A percentile compares a stretch with the other conserved stretches of the same genome.
phyloP scores from a whole-genome alignment of 2,329 filamentous ascomycete genomes.

The Monosporascus sp. region DNA sequence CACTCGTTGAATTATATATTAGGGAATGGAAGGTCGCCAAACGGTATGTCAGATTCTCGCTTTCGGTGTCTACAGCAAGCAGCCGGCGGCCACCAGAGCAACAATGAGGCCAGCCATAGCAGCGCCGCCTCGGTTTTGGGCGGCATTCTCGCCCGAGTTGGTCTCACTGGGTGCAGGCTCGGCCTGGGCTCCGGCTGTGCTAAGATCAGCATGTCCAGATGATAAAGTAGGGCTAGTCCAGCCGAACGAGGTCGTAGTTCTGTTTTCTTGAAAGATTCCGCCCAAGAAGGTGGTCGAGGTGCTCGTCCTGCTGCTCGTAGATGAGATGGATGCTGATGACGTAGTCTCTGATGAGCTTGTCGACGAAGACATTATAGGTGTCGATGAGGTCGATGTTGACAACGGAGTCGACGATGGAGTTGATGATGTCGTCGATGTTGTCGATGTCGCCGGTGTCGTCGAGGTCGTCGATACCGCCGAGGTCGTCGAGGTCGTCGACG shows the following conservation, averaged over 20 bases:
- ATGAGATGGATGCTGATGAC: constrained; percentile 1
- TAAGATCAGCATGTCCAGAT: constrained; percentile 21
- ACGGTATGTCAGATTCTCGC: background rate
- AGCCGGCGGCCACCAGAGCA: constrained; percentile 47
- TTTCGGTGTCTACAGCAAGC: constrained; percentile 18
- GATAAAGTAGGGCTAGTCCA: constrained; percentile 14
- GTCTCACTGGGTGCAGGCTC: constrained; percentile 28
- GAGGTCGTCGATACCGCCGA: constrained; percentile 2
- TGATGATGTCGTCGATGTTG: constrained; percentile 6
- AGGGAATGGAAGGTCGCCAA: background rate
- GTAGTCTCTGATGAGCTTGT: constrained; percentile 10
- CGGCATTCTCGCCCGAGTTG: constrained; percentile 40
- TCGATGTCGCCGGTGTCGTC: background rate
- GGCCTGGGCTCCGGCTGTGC: constrained; percentile 9
- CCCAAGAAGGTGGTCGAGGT: constrained; percentile 27
- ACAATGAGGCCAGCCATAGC: constrained; percentile 50
- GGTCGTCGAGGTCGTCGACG: constrained; percentile 7
- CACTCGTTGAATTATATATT: no score
- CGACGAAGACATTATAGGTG: constrained; percentile 1
- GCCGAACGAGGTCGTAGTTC: constrained; percentile 21
- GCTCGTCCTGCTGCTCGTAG: background rate
- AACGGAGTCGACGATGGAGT: constrained; percentile 7
- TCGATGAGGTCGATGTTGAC: background rate
- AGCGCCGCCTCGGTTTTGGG: constrained; percentile 41
- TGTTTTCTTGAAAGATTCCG: constrained; percentile 52